Conservation (phyloP, 2,329 filamentous ascomycete species). For the Torrubiella hemipterigena region DNA sequence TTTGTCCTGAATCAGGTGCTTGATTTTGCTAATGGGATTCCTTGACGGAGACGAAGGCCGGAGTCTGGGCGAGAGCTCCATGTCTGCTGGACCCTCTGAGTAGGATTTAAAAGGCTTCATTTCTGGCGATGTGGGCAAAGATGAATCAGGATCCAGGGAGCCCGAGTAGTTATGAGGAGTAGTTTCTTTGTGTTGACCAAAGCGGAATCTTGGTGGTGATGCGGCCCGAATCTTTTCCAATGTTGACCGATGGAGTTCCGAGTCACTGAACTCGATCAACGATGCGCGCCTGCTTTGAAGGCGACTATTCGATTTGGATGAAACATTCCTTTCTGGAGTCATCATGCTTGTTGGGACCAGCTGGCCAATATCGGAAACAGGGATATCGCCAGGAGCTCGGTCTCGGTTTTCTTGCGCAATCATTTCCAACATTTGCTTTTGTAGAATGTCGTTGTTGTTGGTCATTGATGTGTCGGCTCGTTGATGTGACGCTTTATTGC, state of each 20-base stretch:
- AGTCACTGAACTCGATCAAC: slow-evolving; percentile 25
- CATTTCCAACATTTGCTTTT: slow-evolving; percentile 51
- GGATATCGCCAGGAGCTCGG: slow-evolving; percentile 21
- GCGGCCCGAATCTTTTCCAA: slow-evolving; percentile 11
- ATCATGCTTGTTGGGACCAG: slow-evolving; percentile 20
- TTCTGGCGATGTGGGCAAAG: slow-evolving; percentile 39
- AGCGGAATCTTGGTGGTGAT: slow-evolving; percentile 13
- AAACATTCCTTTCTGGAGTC: slow-evolving; percentile 17
- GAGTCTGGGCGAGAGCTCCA: slow-evolving; percentile 53
- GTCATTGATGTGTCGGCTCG: slow-evolving; percentile 1
- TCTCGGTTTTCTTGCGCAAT: slow-evolving; percentile 40
- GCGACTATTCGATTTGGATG: slow-evolving; percentile 17
- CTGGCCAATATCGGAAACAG: slow-evolving; percentile 18
- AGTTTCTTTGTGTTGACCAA: slow-evolving; percentile 21
- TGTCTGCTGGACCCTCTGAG: slow-evolving; percentile 50
- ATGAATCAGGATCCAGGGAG: slow-evolving; percentile 33
- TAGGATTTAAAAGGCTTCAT: slow-evolving; percentile 35
- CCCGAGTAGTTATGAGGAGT: too few species aligned
- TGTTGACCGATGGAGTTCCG: slow-evolving; percentile 20
- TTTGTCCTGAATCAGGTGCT: slow-evolving; percentile 42
- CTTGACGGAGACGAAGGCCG: slow-evolving; percentile 43
- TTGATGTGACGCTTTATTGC: not conserved
- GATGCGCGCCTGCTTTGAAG: slow-evolving; percentile 24
- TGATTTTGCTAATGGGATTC: slow-evolving; percentile 44
- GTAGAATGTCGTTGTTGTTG: slow-evolving; percentile 37